Percentiles rank a stretch among this genome's conserved stretches.
phyloP scores from a whole-genome alignment of 2,329 filamentous ascomycete species.

The Aspergillus clavatus region DNA sequence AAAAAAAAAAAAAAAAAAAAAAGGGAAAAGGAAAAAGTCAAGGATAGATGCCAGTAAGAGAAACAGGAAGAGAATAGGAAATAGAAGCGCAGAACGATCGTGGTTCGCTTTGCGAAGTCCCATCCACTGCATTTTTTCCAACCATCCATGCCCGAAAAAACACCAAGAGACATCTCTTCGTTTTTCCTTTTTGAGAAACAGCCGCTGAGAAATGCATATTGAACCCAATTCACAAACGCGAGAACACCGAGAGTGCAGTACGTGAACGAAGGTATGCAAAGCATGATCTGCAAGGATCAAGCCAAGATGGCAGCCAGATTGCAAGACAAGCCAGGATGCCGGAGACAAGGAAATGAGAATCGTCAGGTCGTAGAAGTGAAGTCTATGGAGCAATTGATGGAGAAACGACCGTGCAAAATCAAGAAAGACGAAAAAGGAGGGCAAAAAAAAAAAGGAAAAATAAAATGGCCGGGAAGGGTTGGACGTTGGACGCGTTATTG shows the following conservation, averaged over 20 bases:
- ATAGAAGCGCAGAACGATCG: conserved; percentile 5
- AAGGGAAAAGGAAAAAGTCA: too few relatives aligned
- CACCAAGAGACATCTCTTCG: conserved; percentile 10
- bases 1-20: too few relatives aligned
- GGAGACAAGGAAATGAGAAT: conserved; percentile 12
- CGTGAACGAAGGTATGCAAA: background rate
- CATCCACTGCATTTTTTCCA: conserved; percentile 14
- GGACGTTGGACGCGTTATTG: background rate
- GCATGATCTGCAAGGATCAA: conserved; percentile 5
- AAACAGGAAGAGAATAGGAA: conserved; percentile 3
- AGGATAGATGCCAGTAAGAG: conserved; percentile 3
- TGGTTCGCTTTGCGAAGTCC: conserved; percentile 6
- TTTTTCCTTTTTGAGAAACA: conserved; percentile 14
- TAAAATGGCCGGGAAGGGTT: conserved; percentile 10
- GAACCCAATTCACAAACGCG: conserved; percentile 11
- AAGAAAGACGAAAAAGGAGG: conserved; percentile 6
- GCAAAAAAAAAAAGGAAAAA: conserved; percentile 10
- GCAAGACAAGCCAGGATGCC: conserved; percentile 12
- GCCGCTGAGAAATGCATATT: conserved; percentile 24
- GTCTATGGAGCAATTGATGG: conserved; percentile 11
- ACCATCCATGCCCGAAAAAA: conserved; percentile 16
- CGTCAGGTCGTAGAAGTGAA: conserved; percentile 25
- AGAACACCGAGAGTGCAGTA: conserved; percentile 3
- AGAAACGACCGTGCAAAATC: background rate
- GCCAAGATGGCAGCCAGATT: conserved; percentile 7